phyloP scores from a whole-genome alignment of 148 eudicot species.

The Rhododendron henanense region DNA sequence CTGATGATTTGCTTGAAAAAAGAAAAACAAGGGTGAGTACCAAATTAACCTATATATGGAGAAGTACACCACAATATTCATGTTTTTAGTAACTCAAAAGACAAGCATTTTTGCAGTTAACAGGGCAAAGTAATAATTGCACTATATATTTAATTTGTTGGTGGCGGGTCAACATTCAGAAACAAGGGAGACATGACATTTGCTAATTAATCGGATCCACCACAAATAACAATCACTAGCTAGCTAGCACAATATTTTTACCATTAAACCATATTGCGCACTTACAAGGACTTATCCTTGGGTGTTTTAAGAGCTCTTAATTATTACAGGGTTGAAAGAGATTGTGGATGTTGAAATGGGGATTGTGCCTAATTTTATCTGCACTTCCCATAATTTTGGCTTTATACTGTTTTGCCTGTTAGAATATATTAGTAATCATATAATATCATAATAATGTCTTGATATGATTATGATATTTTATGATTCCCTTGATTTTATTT shows the following conservation, averaged over 20 bases:
- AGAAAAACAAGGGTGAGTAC: not conserved
- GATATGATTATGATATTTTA: no score
- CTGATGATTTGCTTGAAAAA: not conserved
- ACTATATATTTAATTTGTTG: not conserved
- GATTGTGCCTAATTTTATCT: not conserved
- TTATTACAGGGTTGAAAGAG: not conserved
- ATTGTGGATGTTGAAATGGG: not conserved
- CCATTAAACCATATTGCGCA: not conserved
- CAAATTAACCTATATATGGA: not conserved
- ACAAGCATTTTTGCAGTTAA: not conserved
- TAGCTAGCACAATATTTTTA: not conserved
- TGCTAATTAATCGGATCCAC: not conserved
- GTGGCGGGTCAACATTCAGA: constrained; percentile 1
- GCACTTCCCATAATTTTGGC: not conserved
- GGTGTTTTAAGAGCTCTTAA: not conserved
- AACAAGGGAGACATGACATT: not conserved
- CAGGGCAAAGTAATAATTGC: not conserved
- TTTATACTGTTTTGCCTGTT: not conserved
- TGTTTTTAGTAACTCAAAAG: not conserved
- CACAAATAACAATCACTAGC: not conserved
- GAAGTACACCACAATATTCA: not conserved
- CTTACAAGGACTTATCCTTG: not conserved
- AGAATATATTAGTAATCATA: no score
- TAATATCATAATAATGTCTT: no score
- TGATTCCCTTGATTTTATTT: no score